A percentile compares a stretch with the other conserved stretches of the same genome.
phyloP scores from a whole-genome alignment of 2,329 filamentous ascomycete genomes.

The Alternaria hordeiaustralica region DNA sequence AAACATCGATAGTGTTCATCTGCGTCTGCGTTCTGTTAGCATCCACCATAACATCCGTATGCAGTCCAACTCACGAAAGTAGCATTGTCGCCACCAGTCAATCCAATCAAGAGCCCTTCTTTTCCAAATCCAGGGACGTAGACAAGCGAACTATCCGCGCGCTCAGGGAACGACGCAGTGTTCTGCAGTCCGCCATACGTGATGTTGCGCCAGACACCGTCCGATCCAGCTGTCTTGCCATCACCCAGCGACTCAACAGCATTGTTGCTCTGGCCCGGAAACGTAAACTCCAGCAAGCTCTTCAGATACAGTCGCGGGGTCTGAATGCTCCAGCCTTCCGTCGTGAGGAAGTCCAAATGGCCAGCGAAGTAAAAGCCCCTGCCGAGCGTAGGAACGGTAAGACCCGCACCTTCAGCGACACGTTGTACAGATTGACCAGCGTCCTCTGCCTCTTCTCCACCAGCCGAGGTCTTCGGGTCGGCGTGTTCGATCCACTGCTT shows the following conservation, averaged over 20 bases:
- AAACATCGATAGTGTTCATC: slow-evolving; percentile 81
- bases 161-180: slow-evolving; percentile 70
- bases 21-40: slow-evolving; percentile 53
- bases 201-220: slow-evolving; percentile 75
- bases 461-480: slow-evolving; percentile 67
- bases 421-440: slow-evolving; percentile 67
- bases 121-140: slow-evolving; percentile 79
- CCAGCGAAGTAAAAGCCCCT: slow-evolving; percentile 81
- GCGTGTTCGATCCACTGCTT: slow-evolving; percentile 68
- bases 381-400: slow-evolving; percentile 72
- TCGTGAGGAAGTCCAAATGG: slow-evolving; percentile 70
- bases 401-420: slow-evolving; percentile 74
- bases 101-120: slow-evolving; percentile 76
- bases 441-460: slow-evolving; percentile 68
- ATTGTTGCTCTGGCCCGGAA: slow-evolving; percentile 71
- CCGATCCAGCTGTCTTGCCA: slow-evolving; percentile 63
- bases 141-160: slow-evolving; percentile 75
- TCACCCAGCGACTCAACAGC: slow-evolving; percentile 64
- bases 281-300: slow-evolving; percentile 77
- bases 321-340: slow-evolving; percentile 71
- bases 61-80: slow-evolving; percentile 63
- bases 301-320: slow-evolving; percentile 72
- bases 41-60: not conserved
- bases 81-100: slow-evolving; percentile 74
- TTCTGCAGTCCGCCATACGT: slow-evolving; percentile 73